Evolutionary conservation across 495 filamentous ascomycete species (phyloP).

Genomic region (Physcia stellaris): DNA sequence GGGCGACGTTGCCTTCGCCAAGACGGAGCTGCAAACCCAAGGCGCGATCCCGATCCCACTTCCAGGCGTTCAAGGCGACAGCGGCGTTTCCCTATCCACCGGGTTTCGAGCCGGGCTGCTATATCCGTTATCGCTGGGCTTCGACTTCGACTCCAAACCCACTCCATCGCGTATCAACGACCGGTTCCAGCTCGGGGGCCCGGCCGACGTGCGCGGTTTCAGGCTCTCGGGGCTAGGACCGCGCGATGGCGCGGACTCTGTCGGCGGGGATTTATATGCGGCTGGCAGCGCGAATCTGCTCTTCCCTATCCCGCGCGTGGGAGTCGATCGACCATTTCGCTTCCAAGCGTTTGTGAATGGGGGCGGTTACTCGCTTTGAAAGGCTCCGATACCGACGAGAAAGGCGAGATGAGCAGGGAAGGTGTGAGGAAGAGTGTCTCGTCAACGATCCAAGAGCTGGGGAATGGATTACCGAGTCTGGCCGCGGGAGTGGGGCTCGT

Average conservation of each 20-base stretch:
- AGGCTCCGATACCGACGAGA: slow-evolving; percentile 37
- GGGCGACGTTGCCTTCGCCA: slow-evolving; percentile 85
- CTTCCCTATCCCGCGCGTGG: slow-evolving; percentile 67
- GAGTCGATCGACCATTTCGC: slow-evolving; percentile 68
- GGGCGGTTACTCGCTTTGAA: slow-evolving; percentile 65
- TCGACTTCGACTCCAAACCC: slow-evolving; percentile 32
- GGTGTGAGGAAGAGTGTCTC: slow-evolving; percentile 40
- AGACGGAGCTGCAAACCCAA: slow-evolving; percentile 71
- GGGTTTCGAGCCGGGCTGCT: slow-evolving; percentile 50
- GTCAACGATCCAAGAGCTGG: slow-evolving; percentile 47
- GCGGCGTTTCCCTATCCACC: slow-evolving; percentile 60
- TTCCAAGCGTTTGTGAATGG: slow-evolving; percentile 86
- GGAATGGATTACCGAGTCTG: slow-evolving; percentile 65
- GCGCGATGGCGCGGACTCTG: slow-evolving; percentile 66
- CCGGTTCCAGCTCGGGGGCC: slow-evolving; percentile 87
- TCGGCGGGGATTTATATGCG: slow-evolving; percentile 84
- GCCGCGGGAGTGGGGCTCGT: slow-evolving; percentile 83
- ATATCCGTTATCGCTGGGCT: slow-evolving; percentile 44
- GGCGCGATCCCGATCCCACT: slow-evolving; percentile 56
- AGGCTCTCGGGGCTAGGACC: slow-evolving; percentile 77
- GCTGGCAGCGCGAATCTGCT: slow-evolving; percentile 75
- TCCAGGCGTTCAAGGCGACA: slow-evolving; percentile 49
- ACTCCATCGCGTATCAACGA: slow-evolving; percentile 74
- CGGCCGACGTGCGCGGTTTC: slow-evolving; percentile 90
- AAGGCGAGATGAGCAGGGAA: slow-evolving; percentile 33